phyloP scores from a whole-genome alignment of 2,329 filamentous ascomycete species.

The Claviceps sorghi region DNA sequence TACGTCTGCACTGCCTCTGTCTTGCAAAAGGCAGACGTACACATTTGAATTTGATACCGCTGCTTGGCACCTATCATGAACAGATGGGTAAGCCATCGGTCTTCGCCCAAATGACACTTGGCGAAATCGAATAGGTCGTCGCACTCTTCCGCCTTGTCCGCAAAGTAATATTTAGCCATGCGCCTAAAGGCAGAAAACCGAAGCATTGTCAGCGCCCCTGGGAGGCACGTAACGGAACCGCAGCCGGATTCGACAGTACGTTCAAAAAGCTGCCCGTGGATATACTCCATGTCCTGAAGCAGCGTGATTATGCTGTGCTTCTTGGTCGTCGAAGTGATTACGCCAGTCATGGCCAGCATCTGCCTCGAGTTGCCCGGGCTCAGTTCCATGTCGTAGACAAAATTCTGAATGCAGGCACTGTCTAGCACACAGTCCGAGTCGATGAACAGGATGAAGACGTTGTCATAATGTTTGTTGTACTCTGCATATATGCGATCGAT shows the following conservation, averaged over 20 bases:
- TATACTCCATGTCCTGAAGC: conserved; percentile 95
- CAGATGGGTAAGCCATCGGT: conserved; percentile 91
- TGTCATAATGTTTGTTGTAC: conserved; percentile 76
- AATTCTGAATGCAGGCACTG: conserved; percentile 83
- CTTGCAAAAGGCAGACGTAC: conserved; percentile 94
- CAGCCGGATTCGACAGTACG: conserved; percentile 89
- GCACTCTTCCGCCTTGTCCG: conserved; percentile 88
- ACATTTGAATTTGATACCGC: conserved; percentile 93
- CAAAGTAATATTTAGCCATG: conserved; percentile 98
- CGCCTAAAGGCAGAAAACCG: conserved; percentile 90
- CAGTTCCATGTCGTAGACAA: conserved; percentile 97
- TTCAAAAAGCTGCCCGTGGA: conserved; percentile 93
- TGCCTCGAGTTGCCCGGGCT: conserved; percentile 83
- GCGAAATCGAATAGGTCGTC: conserved; percentile 94
- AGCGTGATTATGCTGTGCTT: conserved; percentile 82
- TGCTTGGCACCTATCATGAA: conserved; percentile 97
- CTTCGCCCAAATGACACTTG: conserved; percentile 88
- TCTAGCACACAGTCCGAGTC: conserved; percentile 95
- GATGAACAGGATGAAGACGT: conserved; percentile 91
- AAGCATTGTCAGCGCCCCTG: conserved; percentile 87
- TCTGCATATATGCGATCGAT: conserved; percentile 85
- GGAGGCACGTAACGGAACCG: conserved; percentile 85
- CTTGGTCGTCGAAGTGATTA: conserved; percentile 86
- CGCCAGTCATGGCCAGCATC: conserved; percentile 94
- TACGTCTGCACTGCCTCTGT: conserved; percentile 92